Conservation (phyloP, 768 basidiomycete species). For the Amanita muscaria region DNA sequence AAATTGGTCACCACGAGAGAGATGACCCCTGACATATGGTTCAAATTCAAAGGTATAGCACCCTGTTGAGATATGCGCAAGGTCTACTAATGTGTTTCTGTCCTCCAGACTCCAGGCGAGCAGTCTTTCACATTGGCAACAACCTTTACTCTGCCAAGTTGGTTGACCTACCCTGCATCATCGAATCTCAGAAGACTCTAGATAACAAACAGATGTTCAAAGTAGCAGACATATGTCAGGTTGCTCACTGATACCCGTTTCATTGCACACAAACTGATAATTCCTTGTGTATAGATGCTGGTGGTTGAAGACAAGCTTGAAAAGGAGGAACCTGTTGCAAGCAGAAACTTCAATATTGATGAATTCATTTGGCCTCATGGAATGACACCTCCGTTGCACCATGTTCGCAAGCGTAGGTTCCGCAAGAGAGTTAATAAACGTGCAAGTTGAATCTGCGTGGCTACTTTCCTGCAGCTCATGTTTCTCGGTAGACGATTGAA, state of each 20-base stretch:
- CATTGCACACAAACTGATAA: constrained; percentile 10
- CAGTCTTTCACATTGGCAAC: constrained; percentile 79
- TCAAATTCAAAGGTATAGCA: constrained; percentile 97
- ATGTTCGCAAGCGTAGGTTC: constrained; percentile 87
- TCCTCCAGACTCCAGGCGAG: constrained; percentile 75
- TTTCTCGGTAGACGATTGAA: constrained; percentile 66
- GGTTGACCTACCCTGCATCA: constrained; percentile 89
- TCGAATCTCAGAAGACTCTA: constrained; percentile 92
- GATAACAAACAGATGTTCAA: constrained; percentile 99
- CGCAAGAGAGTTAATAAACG: constrained; percentile 81
- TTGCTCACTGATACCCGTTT: constrained; percentile 21
- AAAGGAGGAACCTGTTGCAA: constrained; percentile 56
- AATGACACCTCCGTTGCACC: constrained; percentile 84
- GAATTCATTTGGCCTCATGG: constrained; percentile 98
- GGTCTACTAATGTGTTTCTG: too few relatives aligned
- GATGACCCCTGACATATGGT: constrained; percentile 80
- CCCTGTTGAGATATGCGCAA: too few relatives aligned
- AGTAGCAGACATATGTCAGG: constrained; percentile 97
- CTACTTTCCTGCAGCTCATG: background rate
- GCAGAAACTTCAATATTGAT: constrained; percentile 77
- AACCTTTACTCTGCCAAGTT: constrained; percentile 83
- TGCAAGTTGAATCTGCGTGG: constrained; percentile 31
- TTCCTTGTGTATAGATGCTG: constrained; percentile 60
- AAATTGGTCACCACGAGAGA: constrained; percentile 79
- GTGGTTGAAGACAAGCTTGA: constrained; percentile 73